Base-by-base conservation (phyloP, 2,329 filamentous ascomycete genomes). In the Pestalotiopsis sp. region DNA sequence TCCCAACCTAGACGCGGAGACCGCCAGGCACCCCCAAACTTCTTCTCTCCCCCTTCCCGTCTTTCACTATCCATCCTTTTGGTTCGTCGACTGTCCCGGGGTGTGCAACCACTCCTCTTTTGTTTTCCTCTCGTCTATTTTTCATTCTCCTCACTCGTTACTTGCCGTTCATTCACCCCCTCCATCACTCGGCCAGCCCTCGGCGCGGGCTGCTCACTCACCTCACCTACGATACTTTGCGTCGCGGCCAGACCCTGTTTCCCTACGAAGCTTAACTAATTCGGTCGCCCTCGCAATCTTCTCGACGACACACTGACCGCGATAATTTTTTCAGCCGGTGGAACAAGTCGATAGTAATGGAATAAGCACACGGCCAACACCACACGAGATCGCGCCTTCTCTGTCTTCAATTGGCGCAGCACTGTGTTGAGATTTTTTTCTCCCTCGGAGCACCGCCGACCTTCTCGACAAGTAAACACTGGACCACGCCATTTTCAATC, bases 101-200 rank as follows among this genome's bases (percentile, higher is more conserved):
- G 41, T 66, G 45, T 66, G 61, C 61, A 62, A 27, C 59, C 59
- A 20, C 63, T 31, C 36, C 20, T 57, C 63, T 20, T 66, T 66
- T 45, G 36, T 57, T 38, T 45, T 66, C 52, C 52, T 36, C 63
- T 45, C 25, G n/a, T 25, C 23, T 36, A 11, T 9, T 66, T 61
- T 39, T 62, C 13, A 23, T 66, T 66, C 63, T 66, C n/a, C 41
- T 65, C 63, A 31, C n/a, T 66, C 39, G 63, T 36, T 66, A 49
- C 20, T 20, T 49, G 25, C 36, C 25, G 27, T 66, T 66, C 23
- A n/a, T 66, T 52, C 20, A 17, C 45, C 14, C 39, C 45, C 45
- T 52, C 45, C 17, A n/a, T 3, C 17, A 52, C 45, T 52, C 17
- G 17, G 20, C 14, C 14, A 52, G 45, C 45, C 45, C 45, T 52